Evolutionary conservation across 352 stramenopile genomes (phyloP).

Genomic region (Globisporangium paroecandrum): DNA sequence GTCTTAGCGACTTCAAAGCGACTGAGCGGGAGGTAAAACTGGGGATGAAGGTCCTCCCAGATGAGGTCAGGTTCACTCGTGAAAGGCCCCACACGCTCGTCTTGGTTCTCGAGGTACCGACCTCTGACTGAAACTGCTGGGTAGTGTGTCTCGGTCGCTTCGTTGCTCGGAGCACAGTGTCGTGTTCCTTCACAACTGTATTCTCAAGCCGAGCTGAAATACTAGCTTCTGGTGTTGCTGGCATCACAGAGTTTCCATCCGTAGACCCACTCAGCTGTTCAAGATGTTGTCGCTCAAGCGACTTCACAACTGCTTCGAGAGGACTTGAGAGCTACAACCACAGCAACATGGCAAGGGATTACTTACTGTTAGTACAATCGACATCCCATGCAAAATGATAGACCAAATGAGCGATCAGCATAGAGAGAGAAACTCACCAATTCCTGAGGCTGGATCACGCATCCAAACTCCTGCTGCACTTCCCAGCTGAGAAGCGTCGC

Average conservation of each 20-base stretch:
- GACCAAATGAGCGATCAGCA: background rate
- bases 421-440: conserved; percentile 18
- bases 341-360: no score
- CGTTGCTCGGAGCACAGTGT: background rate
- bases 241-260: no score
- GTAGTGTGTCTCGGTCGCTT: background rate
- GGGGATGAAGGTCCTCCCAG: conserved; percentile 4
- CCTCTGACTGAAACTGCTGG: background rate
- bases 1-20: background rate
- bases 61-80: conserved; percentile 28
- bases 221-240: background rate
- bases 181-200: background rate
- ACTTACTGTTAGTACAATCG: no score
- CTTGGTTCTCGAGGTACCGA: background rate
- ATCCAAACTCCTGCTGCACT: conserved; percentile 22
- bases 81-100: conserved; percentile 3
- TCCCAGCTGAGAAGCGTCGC: conserved; percentile 46
- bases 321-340: no score
- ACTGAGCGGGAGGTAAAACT: background rate
- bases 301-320: no score
- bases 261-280: no score
- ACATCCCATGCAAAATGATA: no score
- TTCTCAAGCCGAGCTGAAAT: background rate
- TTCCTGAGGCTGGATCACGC: conserved; percentile 17
- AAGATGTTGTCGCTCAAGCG: no score